Conservation (phyloP, 2,329 filamentous ascomycete genomes). For the Penicillium sp. region DNA sequence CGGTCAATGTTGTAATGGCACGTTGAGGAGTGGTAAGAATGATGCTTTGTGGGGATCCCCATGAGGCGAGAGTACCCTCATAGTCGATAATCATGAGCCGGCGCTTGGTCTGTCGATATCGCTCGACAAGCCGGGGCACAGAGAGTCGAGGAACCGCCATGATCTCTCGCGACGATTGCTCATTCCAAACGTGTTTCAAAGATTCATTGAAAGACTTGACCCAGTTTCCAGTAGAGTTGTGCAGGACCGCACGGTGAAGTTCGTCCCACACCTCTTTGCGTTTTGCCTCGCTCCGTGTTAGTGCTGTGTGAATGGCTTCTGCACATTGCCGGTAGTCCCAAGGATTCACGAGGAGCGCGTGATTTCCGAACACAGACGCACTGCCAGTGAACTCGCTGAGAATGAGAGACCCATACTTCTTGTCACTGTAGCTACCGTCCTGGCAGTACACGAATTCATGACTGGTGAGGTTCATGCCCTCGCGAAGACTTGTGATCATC, state of each 20-base stretch:
- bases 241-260: slow-evolving; percentile 70
- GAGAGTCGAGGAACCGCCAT: slow-evolving; percentile 84
- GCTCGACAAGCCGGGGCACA: slow-evolving; percentile 60
- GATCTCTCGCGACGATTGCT: slow-evolving; percentile 81
- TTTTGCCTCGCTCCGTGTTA: slow-evolving; percentile 77
- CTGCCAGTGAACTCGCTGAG: slow-evolving; percentile 95
- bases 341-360: slow-evolving; percentile 84
- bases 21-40: slow-evolving; percentile 84
- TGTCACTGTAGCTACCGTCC: slow-evolving; percentile 71
- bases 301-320: slow-evolving; percentile 76
- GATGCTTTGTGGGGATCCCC: slow-evolving; percentile 80
- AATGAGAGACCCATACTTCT: slow-evolving; percentile 85
- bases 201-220: slow-evolving; percentile 71
- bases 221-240: slow-evolving; percentile 85
- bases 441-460: slow-evolving; percentile 95
- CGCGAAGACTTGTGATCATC: slow-evolving; percentile 92
- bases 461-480: slow-evolving; percentile 95
- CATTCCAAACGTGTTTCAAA: slow-evolving; percentile 74
- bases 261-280: slow-evolving; percentile 72
- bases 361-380: slow-evolving; percentile 76
- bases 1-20: slow-evolving; percentile 78
- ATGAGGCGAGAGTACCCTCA: slow-evolving; percentile 86
- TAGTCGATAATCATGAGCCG: slow-evolving; percentile 91
- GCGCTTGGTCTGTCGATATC: slow-evolving; percentile 65
- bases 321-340: slow-evolving; percentile 93